phyloP scores from a whole-genome alignment of 176 grass and related monocot species.

The Hordeum vulgare region DNA sequence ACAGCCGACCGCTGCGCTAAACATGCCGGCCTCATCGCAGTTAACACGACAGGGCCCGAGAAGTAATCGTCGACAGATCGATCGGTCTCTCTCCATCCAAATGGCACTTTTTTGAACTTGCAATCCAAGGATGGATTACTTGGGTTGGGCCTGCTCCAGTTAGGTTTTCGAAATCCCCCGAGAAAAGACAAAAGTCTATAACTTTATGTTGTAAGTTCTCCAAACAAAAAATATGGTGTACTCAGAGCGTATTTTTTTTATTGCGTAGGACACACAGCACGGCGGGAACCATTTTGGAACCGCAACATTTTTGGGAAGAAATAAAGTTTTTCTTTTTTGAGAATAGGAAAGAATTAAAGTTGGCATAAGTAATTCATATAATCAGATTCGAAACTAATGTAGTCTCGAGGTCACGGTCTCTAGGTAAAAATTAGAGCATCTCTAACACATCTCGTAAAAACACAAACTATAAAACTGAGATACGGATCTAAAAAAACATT shows the following conservation, averaged over 20 bases:
- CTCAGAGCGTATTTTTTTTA: background rate
- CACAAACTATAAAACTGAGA: too few relatives aligned
- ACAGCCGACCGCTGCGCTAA: constrained; percentile 20
- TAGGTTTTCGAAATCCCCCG: background rate
- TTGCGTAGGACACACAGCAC: background rate
- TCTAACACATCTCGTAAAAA: too few relatives aligned
- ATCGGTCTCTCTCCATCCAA: constrained; percentile 11
- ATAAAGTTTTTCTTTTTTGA: too few relatives aligned
- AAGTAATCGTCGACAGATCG: constrained; percentile 3
- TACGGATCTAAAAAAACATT: too few relatives aligned
- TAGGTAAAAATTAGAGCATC: too few relatives aligned
- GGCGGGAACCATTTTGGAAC: background rate
- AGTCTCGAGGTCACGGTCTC: too few relatives aligned
- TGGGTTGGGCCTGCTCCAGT: background rate
- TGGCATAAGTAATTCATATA: too few relatives aligned
- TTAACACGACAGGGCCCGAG: constrained; percentile 30
- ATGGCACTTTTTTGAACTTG: constrained; percentile 24
- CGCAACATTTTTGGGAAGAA: background rate
- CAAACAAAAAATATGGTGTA: too few relatives aligned
- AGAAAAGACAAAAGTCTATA: background rate
- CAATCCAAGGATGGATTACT: constrained; percentile 25
- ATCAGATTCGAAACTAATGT: too few relatives aligned
- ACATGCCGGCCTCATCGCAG: constrained; percentile 21
- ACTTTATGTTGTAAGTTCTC: background rate
- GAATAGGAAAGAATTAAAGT: background rate